Conservation (phyloP, 2,329 filamentous ascomycete genomes). For the Exophiala mesophila region DNA sequence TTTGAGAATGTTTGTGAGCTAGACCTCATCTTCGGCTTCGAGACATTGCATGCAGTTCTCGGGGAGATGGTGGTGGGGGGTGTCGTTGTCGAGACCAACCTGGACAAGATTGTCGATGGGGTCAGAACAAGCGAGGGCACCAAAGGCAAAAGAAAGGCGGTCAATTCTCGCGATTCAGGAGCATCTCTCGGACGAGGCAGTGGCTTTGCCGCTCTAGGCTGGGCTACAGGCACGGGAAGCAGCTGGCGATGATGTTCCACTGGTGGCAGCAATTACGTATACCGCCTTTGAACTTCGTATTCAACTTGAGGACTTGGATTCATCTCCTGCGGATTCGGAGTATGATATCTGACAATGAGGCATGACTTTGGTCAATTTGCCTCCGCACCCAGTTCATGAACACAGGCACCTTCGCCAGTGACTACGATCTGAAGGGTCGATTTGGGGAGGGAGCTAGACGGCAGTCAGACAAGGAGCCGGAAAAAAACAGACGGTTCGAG, state of each 20-base stretch:
- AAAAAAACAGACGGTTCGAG: too few relatives aligned
- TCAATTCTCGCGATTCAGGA: slow-evolving; percentile 37
- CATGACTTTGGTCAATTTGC: too few relatives aligned
- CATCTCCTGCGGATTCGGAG: too few relatives aligned
- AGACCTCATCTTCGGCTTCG: slow-evolving; percentile 98
- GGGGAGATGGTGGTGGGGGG: slow-evolving; percentile 30
- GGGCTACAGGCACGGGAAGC: slow-evolving; percentile 25
- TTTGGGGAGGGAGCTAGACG: too few relatives aligned
- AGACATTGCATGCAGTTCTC: slow-evolving; percentile 75
- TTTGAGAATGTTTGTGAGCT: slow-evolving; percentile 99
- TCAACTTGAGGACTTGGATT: too few relatives aligned
- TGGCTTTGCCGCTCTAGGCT: slow-evolving; percentile 24
- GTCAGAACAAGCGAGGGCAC: slow-evolving; percentile 59
- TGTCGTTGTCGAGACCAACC: slow-evolving; percentile 40
- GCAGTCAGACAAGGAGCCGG: too few relatives aligned
- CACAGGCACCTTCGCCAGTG: too few relatives aligned
- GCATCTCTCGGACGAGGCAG: slow-evolving; percentile 21
- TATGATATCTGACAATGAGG: too few relatives aligned
- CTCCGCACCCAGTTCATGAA: too few relatives aligned
- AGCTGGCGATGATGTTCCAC: slow-evolving; percentile 25
- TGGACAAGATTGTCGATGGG: slow-evolving; percentile 69
- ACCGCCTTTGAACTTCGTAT: too few relatives aligned
- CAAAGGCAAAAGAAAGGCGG: slow-evolving; percentile 40
- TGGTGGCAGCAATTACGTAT: too few relatives aligned
- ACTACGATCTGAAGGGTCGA: too few relatives aligned